Conservation (phyloP, 2,329 filamentous ascomycete species). For the Furcasterigmium furcatum region DNA sequence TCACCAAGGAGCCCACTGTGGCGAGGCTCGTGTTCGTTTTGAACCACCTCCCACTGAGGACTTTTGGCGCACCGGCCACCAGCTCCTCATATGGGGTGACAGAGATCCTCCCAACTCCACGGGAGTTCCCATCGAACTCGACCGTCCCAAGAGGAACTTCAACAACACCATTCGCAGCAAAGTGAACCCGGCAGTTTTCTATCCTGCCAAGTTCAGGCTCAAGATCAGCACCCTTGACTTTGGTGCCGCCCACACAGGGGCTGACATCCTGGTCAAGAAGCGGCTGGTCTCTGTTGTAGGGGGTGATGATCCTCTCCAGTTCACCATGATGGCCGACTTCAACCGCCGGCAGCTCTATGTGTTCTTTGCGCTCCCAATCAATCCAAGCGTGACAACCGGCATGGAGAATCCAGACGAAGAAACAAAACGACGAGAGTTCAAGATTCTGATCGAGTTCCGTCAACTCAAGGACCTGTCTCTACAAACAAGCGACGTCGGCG, state of each 20-base stretch:
- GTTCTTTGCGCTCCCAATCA: conserved; percentile 24
- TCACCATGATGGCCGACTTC: conserved; percentile 36
- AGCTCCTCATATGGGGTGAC: conserved; percentile 14
- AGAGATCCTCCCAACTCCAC: not conserved
- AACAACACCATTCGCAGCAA: conserved; percentile 21
- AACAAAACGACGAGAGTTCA: conserved; percentile 25
- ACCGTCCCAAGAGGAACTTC: not conserved
- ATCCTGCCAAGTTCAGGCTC: conserved; percentile 34
- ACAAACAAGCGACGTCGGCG: conserved; percentile 11
- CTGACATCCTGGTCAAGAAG: conserved; percentile 58
- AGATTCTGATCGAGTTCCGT: conserved; percentile 39
- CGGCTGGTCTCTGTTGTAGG: conserved; percentile 21
- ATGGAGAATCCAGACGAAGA: not conserved
- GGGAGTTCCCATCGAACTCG: no score
- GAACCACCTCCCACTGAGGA: conserved; percentile 48
- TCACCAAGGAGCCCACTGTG: conserved; percentile 29
- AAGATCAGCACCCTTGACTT: conserved; percentile 52
- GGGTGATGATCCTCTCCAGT: conserved; percentile 10
- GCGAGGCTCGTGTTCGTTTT: conserved; percentile 49
- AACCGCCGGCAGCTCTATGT: conserved; percentile 32
- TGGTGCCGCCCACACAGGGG: conserved; percentile 53
- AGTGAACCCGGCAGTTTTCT: conserved; percentile 20
- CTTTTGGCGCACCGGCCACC: conserved; percentile 45
- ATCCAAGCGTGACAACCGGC: no score
- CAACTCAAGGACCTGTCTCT: conserved; percentile 40